Evolutionary conservation across 1,284 basidiomycete species (phyloP).

Genomic region (Tetrapyrgos nigripes): DNA sequence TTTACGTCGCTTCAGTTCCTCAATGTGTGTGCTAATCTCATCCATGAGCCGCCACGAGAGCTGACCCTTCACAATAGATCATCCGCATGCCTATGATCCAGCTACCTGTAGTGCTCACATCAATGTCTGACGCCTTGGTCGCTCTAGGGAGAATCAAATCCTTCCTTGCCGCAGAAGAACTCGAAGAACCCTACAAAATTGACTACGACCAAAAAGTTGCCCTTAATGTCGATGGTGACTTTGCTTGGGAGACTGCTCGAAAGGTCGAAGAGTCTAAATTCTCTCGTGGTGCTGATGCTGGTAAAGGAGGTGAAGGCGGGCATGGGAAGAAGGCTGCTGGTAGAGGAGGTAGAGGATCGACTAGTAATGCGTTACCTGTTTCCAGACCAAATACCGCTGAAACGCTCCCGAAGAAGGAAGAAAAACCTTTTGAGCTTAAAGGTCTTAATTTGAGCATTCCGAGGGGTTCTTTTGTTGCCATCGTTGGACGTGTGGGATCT

Average conservation of each 20-base stretch:
- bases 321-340: conserved; percentile 27
- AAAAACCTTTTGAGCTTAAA: conserved; percentile 67
- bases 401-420: conserved; percentile 31
- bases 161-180: conserved; percentile 61
- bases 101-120: conserved; percentile 44
- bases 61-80: conserved; percentile 42
- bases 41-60: not conserved
- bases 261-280: conserved; percentile 22
- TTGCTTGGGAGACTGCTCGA: conserved; percentile 56
- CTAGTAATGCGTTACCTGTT: not conserved
- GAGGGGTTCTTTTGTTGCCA: conserved; percentile 70
- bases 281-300: not conserved
- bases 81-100: conserved; percentile 51
- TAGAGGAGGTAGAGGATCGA: conserved; percentile 15
- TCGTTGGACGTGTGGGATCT: conserved; percentile 78
- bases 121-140: conserved; percentile 53
- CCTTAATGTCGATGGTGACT: conserved; percentile 55
- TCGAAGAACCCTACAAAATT: conserved; percentile 48
- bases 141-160: conserved; percentile 53
- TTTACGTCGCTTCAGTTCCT: conserved; percentile 68
- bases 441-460: conserved; percentile 64
- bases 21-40: conserved; percentile 46
- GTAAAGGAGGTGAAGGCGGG: conserved; percentile 12
- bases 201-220: conserved; percentile 44
- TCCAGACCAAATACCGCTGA: not conserved